Conservation (phyloP, 2,329 filamentous ascomycete species). For the Aspergillus sp. region DNA sequence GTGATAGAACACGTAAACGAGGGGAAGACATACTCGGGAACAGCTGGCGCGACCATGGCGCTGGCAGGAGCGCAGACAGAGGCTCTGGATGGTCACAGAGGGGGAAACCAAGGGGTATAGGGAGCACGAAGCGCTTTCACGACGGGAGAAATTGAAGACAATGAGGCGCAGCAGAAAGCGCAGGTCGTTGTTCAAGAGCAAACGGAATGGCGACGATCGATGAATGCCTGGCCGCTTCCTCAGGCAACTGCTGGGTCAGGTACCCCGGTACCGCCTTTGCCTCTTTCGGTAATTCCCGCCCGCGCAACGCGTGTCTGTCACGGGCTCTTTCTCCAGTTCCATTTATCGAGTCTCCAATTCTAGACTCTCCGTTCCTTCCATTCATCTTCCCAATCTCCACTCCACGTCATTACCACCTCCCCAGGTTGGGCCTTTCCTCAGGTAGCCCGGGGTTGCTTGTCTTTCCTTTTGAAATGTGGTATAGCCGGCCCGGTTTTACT, state of each 20-base stretch:
- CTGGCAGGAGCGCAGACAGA: constrained; percentile 25
- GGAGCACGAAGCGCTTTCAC: not conserved
- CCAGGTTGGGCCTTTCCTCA: constrained; percentile 8
- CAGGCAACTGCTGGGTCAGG: constrained; percentile 18
- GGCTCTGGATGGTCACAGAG: constrained; percentile 7
- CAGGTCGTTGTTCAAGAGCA: constrained; percentile 16
- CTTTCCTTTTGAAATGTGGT: constrained; percentile 25
- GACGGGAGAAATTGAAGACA: constrained; percentile 4
- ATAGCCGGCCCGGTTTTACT: constrained; percentile 1
- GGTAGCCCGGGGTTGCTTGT: not conserved
- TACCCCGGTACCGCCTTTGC: constrained; percentile 21
- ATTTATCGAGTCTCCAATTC: not conserved
- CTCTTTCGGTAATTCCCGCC: constrained; percentile 20
- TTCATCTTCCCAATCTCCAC: not conserved
- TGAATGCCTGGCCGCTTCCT: constrained; percentile 6
- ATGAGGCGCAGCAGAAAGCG: constrained; percentile 11
- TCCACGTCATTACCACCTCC: not conserved
- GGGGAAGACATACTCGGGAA: constrained; percentile 66
- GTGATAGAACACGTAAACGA: constrained; percentile 31
- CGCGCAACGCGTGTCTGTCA: constrained; percentile 23
- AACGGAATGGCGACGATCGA: constrained; percentile 11
- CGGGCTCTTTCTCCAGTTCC: constrained; percentile 4
- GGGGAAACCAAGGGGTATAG: not conserved
- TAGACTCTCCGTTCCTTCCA: not conserved
- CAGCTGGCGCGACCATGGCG: constrained; percentile 72